These are phyloP conservation scores for Alternaria panax DNA, from an alignment of 2,329 filamentous ascomycete genomes.

Conservation along the genomic window DNA sequence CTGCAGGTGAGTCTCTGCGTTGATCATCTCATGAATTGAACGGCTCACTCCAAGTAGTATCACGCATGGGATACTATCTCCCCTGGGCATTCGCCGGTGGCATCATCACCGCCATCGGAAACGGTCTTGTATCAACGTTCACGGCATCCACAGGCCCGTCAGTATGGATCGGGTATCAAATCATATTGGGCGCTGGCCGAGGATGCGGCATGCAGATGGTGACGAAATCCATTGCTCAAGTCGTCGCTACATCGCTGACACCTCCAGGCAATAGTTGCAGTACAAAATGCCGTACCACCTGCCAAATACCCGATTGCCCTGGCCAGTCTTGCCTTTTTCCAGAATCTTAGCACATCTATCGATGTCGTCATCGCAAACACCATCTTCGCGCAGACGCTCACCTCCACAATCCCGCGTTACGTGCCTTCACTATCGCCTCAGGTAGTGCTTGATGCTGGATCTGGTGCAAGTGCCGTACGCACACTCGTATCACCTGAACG, in stretches of 20 bases:
- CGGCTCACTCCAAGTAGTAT: slow-evolving; percentile 21
- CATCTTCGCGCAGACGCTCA: slow-evolving; percentile 37
- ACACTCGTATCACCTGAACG: slow-evolving; percentile 23
- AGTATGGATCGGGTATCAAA: slow-evolving; percentile 42
- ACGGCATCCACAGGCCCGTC: slow-evolving; percentile 37
- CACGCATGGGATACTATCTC: slow-evolving; percentile 36
- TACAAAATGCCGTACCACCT: slow-evolving; percentile 40
- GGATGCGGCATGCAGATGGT: slow-evolving; percentile 39
- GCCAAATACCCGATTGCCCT: slow-evolving; percentile 41
- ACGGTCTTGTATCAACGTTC: slow-evolving; percentile 53
- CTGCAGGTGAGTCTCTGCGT: slow-evolving; percentile 17
- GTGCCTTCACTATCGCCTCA: slow-evolving; percentile 34
- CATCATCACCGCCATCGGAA: slow-evolving; percentile 48
- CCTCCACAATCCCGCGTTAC: slow-evolving; percentile 20
- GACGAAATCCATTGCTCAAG: neutral
- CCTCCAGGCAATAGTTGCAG: slow-evolving; percentile 35
- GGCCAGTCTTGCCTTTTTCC: slow-evolving; percentile 46
- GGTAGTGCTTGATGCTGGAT: slow-evolving; percentile 34
- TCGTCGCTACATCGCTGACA: neutral
- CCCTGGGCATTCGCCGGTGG: slow-evolving; percentile 40
- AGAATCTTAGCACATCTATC: slow-evolving; percentile 45
- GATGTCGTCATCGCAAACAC: slow-evolving; percentile 40
- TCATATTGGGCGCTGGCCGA: slow-evolving; percentile 34
- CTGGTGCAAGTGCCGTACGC: slow-evolving; percentile 32
- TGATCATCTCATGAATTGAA: too few relatives aligned